Percentiles rank a stretch among this genome's conserved stretches.
These are phyloP conservation scores for Beta vulgaris DNA, from an alignment of 148 eudicot genomes.

Conservation along the genomic window DNA sequence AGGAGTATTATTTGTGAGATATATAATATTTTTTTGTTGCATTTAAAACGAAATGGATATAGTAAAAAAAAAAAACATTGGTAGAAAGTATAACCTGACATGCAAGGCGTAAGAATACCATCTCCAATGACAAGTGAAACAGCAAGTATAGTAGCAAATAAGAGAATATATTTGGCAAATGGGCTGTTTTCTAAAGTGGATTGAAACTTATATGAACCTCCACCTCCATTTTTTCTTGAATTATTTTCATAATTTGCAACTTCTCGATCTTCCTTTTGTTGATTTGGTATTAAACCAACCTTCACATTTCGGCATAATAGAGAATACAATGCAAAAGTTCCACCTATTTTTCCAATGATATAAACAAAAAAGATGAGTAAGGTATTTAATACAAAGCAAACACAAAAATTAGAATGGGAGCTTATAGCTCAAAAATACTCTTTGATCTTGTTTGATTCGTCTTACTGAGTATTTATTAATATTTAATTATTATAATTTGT, in stretches of 20 bases:
- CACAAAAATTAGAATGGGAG: too few species aligned
- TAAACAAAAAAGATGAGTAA: too few species aligned
- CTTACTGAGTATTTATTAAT: too few species aligned
- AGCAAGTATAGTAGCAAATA: slow-evolving; percentile 41
- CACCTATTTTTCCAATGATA: slow-evolving; percentile 26
- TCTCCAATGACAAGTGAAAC: slow-evolving; percentile 49
- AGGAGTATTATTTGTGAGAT: too few species aligned
- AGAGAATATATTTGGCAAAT: slow-evolving; percentile 31
- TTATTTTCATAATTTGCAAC: slow-evolving; percentile 34
- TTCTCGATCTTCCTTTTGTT: slow-evolving; percentile 38
- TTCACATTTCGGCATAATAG: slow-evolving; percentile 43
- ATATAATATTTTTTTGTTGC: too few species aligned
- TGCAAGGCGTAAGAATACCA: slow-evolving; percentile 49
- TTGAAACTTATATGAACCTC: slow-evolving; percentile 36
- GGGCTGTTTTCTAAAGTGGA: slow-evolving; percentile 28
- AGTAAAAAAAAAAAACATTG: too few species aligned
- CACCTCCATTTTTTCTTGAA: slow-evolving; percentile 19
- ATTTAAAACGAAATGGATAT: too few species aligned
- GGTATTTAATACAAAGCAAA: too few species aligned
- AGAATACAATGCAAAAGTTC: slow-evolving; percentile 54
- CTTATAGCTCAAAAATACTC: too few species aligned
- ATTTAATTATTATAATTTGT: too few species aligned
- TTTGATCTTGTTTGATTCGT: too few species aligned
- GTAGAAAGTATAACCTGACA: too few species aligned
- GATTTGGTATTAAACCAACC: slow-evolving; percentile 43